These are phyloP conservation scores for Conoideocrella luteorostrata DNA, from an alignment of 2,329 filamentous ascomycete species.

Conservation along the genomic window DNA sequence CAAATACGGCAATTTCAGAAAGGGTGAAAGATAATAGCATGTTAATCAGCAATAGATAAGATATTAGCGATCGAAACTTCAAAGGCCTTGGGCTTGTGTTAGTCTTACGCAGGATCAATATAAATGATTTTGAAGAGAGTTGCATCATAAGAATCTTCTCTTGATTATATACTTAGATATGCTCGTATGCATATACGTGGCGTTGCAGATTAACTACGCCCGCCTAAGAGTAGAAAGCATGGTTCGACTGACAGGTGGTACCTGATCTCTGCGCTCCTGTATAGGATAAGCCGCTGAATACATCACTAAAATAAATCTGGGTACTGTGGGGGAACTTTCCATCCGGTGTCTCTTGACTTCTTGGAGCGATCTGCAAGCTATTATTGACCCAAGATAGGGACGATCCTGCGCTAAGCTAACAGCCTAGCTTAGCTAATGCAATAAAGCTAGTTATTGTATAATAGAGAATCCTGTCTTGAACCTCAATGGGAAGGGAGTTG, in stretches of 20 bases:
- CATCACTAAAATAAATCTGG: slow-evolving; percentile 10
- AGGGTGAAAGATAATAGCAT: too few species aligned
- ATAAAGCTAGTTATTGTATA: slow-evolving; percentile 7
- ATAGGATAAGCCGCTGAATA: slow-evolving; percentile 13
- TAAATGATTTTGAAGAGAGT: not conserved
- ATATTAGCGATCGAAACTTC: not conserved
- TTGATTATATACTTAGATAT: not conserved
- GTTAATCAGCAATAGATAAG: not conserved
- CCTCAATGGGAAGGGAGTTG: slow-evolving; percentile 13
- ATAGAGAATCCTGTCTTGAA: slow-evolving; percentile 13
- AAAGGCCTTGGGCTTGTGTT: not conserved
- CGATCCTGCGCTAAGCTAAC: slow-evolving; percentile 10
- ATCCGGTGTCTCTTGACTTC: slow-evolving; percentile 10
- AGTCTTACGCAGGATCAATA: not conserved
- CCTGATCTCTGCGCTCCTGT: slow-evolving; percentile 6
- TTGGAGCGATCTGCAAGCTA: slow-evolving; percentile 12
- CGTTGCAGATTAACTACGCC: slow-evolving; percentile 3
- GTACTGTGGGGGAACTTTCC: slow-evolving; percentile 12
- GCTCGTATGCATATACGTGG: too few species aligned
- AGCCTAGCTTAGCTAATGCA: slow-evolving; percentile 10
- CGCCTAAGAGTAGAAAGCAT: not conserved
- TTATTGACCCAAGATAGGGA: slow-evolving; percentile 11
- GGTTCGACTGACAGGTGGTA: not conserved
- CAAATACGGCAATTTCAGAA: too few species aligned
- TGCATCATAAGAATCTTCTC: not conserved